Conservation (phyloP, 2,329 filamentous ascomycete genomes). For the Cladosporium velox region DNA sequence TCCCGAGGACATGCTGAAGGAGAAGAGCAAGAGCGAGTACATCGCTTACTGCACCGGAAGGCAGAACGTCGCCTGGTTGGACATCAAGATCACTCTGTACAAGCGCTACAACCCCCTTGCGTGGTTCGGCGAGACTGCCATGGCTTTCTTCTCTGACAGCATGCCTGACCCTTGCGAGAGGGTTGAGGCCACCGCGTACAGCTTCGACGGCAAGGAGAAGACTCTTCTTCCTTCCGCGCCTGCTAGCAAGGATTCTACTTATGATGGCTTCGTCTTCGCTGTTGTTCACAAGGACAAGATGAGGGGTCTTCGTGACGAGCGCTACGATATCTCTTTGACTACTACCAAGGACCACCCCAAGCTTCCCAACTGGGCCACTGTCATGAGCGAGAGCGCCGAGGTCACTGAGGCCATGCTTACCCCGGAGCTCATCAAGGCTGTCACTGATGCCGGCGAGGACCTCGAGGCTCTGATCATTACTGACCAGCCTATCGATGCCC, state of each 20-base stretch:
- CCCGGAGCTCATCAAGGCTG: constrained; percentile 78
- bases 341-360: constrained; percentile 90
- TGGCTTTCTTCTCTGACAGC: constrained; percentile 79
- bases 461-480: constrained; percentile 87
- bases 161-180: constrained; percentile 69
- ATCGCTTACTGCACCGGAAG: constrained; percentile 85
- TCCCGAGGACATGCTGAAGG: constrained; percentile 69
- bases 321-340: constrained; percentile 92
- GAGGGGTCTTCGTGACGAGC: constrained; percentile 84
- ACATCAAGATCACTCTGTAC: constrained; percentile 76
- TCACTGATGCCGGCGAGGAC: constrained; percentile 74
- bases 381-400: constrained; percentile 97
- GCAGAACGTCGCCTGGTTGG: constrained; percentile 88
- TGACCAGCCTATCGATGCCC: constrained; percentile 87
- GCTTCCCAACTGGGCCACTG: constrained; percentile 83
- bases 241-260: constrained; percentile 60
- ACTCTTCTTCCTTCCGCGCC: constrained; percentile 68
- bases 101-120: constrained; percentile 84
- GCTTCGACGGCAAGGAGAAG: constrained; percentile 89
- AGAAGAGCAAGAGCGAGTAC: constrained; percentile 86
- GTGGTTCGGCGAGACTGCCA: constrained; percentile 64
- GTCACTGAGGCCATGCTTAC: constrained; percentile 86
- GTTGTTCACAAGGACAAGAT: constrained; percentile 94
- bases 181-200: constrained; percentile 75
- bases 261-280: constrained; percentile 92